Conservation (phyloP, 768 basidiomycete species). For the Favolaschia claudopus region DNA sequence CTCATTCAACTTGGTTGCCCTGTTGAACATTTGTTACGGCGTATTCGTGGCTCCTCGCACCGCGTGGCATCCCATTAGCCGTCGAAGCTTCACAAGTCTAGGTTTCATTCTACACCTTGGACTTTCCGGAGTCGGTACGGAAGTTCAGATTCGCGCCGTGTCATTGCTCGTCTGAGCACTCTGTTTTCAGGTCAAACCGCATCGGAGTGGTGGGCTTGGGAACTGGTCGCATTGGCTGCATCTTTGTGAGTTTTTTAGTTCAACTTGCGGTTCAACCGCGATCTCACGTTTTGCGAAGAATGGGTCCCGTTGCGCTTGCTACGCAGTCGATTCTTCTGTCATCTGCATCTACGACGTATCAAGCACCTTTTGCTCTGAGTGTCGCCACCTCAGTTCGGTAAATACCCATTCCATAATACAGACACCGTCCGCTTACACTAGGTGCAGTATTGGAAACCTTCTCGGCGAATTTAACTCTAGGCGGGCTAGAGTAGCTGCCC, state of each 20-base stretch:
- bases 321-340: conserved; percentile 87
- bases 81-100: conserved; percentile 70
- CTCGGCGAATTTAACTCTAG: conserved; percentile 80
- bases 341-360: conserved; percentile 79
- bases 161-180: background rate
- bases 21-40: conserved; percentile 69
- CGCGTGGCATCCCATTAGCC: conserved; percentile 83
- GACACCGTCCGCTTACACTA: too few species aligned
- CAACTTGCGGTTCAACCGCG: background rate
- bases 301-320: conserved; percentile 84
- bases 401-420: too few species aligned
- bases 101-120: conserved; percentile 79
- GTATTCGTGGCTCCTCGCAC: conserved; percentile 66
- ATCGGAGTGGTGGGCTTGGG: conserved; percentile 98
- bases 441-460: conserved; percentile 84
- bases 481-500: conserved; percentile 75
- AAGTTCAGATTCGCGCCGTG: background rate
- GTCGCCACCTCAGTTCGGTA: conserved; percentile 88
- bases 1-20: conserved; percentile 85
- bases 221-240: conserved; percentile 71
- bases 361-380: conserved; percentile 83
- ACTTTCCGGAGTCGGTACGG: conserved; percentile 77
- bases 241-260: conserved; percentile 45
- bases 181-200: conserved; percentile 69
- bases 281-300: conserved; percentile 42